Conservation (phyloP, 2,329 filamentous ascomycete species). For the Paraconiothyrium sp. region DNA sequence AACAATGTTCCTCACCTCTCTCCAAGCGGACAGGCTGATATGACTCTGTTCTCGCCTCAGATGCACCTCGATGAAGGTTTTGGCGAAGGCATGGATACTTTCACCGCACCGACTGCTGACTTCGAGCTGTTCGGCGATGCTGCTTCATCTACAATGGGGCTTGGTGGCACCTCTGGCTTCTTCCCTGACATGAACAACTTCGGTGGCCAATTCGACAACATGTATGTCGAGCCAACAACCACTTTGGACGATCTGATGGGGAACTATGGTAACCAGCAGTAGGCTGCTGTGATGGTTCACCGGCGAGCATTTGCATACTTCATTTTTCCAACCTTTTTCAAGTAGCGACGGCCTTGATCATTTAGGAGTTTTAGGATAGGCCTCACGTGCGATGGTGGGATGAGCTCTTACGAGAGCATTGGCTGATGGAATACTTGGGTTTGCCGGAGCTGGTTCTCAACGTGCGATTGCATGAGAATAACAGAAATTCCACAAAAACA, state of each 20-base stretch:
- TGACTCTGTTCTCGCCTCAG: slow-evolving; percentile 74
- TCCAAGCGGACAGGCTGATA: slow-evolving; percentile 72
- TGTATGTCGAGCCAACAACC: slow-evolving; percentile 38
- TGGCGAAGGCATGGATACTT: slow-evolving; percentile 59
- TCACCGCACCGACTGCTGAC: slow-evolving; percentile 57
- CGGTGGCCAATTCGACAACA: slow-evolving; percentile 52
- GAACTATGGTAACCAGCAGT: slow-evolving; percentile 33
- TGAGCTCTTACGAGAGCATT: slow-evolving; percentile 8
- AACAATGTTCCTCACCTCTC: slow-evolving; percentile 66
- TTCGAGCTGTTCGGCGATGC: slow-evolving; percentile 67
- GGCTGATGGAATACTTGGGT: slow-evolving; percentile 3
- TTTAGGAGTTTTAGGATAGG: slow-evolving; percentile 14
- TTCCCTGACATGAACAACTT: slow-evolving; percentile 52
- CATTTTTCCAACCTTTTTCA: slow-evolving; percentile 26
- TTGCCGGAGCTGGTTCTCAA: slow-evolving; percentile 25
- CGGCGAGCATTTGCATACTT: slow-evolving; percentile 33
- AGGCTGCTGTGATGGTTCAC: slow-evolving; percentile 24
- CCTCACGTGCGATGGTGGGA: slow-evolving; percentile 6
- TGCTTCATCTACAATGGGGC: slow-evolving; percentile 32
- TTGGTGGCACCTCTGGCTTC: slow-evolving; percentile 43
- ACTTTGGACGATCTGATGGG: slow-evolving; percentile 46
- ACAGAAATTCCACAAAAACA: slow-evolving; percentile 49
- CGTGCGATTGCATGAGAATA: slow-evolving; percentile 26
- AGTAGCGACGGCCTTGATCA: slow-evolving; percentile 22
- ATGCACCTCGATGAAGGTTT: slow-evolving; percentile 72